Percentiles rank a stretch among this genome's conserved stretches.
phyloP scores from a whole-genome alignment of 2,329 filamentous ascomycete species.

The Scopulariopsis brevicaulis region DNA sequence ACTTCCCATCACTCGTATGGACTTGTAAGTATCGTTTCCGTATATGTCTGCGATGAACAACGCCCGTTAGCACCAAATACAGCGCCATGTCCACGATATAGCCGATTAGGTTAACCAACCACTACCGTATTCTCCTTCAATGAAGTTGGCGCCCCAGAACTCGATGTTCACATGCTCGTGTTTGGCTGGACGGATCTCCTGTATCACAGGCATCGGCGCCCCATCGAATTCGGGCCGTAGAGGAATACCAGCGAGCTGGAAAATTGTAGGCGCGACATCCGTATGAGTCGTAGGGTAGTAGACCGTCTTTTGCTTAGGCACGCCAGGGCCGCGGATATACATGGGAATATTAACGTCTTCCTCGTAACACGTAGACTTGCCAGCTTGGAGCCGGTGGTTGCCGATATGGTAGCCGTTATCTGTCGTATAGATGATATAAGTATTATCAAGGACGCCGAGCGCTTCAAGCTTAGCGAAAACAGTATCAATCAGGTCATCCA shows the following conservation, averaged over 20 bases:
- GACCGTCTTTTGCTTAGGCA: slow-evolving; percentile 25
- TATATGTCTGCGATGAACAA: slow-evolving; percentile 4
- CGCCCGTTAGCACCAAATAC: not conserved
- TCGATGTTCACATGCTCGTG: slow-evolving; percentile 47
- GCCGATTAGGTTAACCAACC: slow-evolving; percentile 8
- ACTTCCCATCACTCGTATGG: slow-evolving; percentile 37
- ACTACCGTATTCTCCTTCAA: slow-evolving; percentile 14
- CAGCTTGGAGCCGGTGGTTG: slow-evolving; percentile 45
- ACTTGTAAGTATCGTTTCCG: slow-evolving; percentile 49
- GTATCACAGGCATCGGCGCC: slow-evolving; percentile 33
- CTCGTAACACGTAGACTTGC: slow-evolving; percentile 46
- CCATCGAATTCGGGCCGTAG: slow-evolving; percentile 44
- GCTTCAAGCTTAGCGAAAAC: slow-evolving; percentile 29
- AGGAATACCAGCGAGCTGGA: slow-evolving; percentile 28
- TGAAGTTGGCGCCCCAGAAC: slow-evolving; percentile 36
- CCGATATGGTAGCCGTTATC: slow-evolving; percentile 53
- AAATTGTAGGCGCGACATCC: slow-evolving; percentile 50
- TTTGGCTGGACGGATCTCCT: slow-evolving; percentile 11
- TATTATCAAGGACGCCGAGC: slow-evolving; percentile 48
- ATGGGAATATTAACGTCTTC: slow-evolving; percentile 49
- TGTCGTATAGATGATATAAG: slow-evolving; percentile 46
- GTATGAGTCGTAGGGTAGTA: slow-evolving; percentile 46
- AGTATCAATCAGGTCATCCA: slow-evolving; percentile 41
- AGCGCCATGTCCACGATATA: not conserved
- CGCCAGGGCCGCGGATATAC: slow-evolving; percentile 41